Conservation (phyloP, 345 rosid species). For the Hibiscus syriacus region DNA sequence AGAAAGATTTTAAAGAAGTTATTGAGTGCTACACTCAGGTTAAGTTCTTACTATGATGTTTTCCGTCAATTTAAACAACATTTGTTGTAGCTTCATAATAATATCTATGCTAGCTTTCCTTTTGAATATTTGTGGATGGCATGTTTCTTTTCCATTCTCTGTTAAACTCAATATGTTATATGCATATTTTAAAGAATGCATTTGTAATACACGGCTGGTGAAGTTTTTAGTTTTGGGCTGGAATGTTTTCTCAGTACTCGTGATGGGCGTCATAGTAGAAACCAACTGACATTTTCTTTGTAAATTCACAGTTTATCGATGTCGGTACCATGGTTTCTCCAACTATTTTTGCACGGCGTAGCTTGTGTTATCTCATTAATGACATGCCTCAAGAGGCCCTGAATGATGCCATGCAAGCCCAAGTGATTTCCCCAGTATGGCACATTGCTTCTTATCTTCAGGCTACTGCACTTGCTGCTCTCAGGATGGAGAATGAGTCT, state of each 20-base stretch:
- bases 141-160: background rate
- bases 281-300: slow-evolving; percentile 9
- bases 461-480: slow-evolving; percentile 48
- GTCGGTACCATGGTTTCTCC: slow-evolving; percentile 73
- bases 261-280: background rate
- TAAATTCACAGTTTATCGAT: slow-evolving; percentile 51
- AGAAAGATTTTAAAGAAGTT: slow-evolving; percentile 57
- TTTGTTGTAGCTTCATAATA: background rate
- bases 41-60: slow-evolving; percentile 6
- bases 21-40: slow-evolving; percentile 73
- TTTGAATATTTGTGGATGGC: background rate
- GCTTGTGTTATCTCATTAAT: slow-evolving; percentile 58
- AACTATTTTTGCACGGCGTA: slow-evolving; percentile 63
- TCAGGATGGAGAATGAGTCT: slow-evolving; percentile 70
- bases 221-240: background rate
- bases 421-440: slow-evolving; percentile 69
- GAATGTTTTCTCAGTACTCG: background rate
- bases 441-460: slow-evolving; percentile 74
- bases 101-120: background rate
- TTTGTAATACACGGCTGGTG: background rate
- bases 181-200: background rate
- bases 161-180: background rate
- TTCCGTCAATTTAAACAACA: background rate
- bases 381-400: slow-evolving; percentile 68
- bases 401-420: slow-evolving; percentile 65